Base-by-base conservation (phyloP, 805 yeast species). In the Teunomyces kruisii region DNA sequence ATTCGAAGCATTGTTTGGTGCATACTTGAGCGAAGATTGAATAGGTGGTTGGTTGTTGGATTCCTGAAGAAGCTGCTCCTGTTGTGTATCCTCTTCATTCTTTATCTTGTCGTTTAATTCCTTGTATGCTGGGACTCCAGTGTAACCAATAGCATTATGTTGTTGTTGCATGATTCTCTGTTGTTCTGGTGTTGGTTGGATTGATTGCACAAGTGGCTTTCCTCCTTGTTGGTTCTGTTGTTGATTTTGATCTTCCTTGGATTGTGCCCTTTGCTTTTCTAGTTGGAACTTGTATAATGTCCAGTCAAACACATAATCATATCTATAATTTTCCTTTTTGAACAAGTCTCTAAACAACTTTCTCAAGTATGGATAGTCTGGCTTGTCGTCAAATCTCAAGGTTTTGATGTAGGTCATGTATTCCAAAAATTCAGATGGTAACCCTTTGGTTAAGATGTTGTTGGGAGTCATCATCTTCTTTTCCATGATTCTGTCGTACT, bases 231-330 rank as follows among this genome's bases (percentile, higher is more conserved):
- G 53, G 5, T 32, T 42, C 14, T 38, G 48, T 2, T 31, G 31
- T 39, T 61, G 64, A 22, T 58, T 62, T 19, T 50, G 67, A 36
- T 65, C 67, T n/a, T 55, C 58, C 17, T 57, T 52, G 49, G 67
- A 62, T 47, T 71, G 78, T 45, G 69, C 74, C 50, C 76, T 69
- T 57, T 79, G 81, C 53, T 79, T 79, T 52, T 80, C 79, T 57
- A 78, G 72, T 54, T 78, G 86, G 64, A 80, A 84, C 64, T 86
- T 87, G 71, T 84, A 86, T 50, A 90, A 80, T 24, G 97, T 92
- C 99, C 99, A 92, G 69, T 92, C 99, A 68, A 90, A 92, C 16
- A 94, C 83, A 67, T 90, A 92, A 69, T 92, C 98, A 66, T 91
- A 92, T 56, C 85, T 83, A 66, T 89, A 92, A 47, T 88, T 88